Percentiles rank a stretch among this genome's conserved stretches.
phyloP scores from a whole-genome alignment of 2,329 filamentous ascomycete species.

The Penicillium hesseltinei region DNA sequence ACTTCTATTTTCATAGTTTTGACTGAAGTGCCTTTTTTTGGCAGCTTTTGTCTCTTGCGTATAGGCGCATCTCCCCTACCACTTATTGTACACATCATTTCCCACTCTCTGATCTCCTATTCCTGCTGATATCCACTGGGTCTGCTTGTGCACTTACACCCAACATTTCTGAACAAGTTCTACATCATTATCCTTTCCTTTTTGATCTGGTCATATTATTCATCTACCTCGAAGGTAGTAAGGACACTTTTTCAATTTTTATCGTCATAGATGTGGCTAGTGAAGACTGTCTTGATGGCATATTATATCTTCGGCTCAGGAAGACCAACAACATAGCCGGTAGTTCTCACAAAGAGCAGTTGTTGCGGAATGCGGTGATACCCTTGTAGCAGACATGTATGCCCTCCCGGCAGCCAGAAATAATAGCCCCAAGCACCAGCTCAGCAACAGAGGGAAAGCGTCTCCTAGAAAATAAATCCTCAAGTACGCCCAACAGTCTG shows the following conservation, averaged over 20 bases:
- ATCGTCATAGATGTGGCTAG: neutral
- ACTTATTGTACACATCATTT: constrained; percentile 15
- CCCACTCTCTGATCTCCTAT: constrained; percentile 1
- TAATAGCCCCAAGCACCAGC: too few species aligned
- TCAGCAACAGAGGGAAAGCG: too few species aligned
- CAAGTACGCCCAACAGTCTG: neutral
- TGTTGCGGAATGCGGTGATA: neutral
- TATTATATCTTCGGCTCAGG: neutral
- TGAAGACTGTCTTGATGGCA: neutral
- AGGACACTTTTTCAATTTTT: neutral
- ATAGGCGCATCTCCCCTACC: constrained; percentile 2
- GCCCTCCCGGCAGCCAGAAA: too few species aligned
- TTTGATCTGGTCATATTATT: too few species aligned
- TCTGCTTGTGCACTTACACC: neutral
- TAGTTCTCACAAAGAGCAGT: neutral
- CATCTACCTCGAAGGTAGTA: neutral
- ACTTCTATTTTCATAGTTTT: neutral
- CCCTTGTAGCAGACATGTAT: neutral
- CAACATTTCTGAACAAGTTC: neutral
- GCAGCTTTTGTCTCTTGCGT: neutral
- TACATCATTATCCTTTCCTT: neutral
- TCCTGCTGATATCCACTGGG: constrained; percentile 6
- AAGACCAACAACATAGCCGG: neutral
- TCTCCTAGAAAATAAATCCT: neutral
- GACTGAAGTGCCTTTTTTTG: neutral